Evolutionary conservation across 805 yeast species (phyloP).

Genomic region (Jamesozyma spencerorum): DNA sequence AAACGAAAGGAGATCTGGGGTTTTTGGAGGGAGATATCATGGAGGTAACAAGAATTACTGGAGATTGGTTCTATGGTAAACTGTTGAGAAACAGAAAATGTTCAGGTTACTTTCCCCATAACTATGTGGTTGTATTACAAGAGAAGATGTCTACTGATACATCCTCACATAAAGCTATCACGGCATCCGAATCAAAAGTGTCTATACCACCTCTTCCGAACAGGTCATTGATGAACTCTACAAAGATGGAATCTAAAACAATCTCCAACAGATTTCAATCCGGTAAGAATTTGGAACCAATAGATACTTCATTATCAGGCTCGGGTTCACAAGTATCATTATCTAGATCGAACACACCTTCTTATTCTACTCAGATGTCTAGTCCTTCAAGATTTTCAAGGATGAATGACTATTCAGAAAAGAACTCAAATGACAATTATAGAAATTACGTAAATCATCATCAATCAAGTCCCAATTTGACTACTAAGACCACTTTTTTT

Average conservation of each 20-base stretch:
- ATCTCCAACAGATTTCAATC: background rate
- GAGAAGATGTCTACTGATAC: background rate
- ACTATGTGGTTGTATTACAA: constrained; percentile 56
- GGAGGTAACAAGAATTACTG: constrained; percentile 78
- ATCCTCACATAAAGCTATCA: background rate
- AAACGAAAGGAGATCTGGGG: constrained; percentile 80
- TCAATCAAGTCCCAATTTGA: constrained; percentile 3
- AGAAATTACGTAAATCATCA: constrained; percentile 1
- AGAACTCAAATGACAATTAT: background rate
- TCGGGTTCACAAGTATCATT: background rate
- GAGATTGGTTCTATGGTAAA: constrained; percentile 86
- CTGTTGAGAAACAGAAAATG: constrained; percentile 65
- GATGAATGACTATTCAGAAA: background rate
- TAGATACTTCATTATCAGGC: background rate
- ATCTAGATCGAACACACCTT: constrained; percentile 1
- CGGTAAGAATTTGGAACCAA: background rate
- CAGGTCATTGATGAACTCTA: background rate
- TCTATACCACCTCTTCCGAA: constrained; percentile 2
- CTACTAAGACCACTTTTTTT: background rate
- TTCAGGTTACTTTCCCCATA: constrained; percentile 79
- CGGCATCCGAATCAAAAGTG: background rate
- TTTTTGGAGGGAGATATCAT: constrained; percentile 89
- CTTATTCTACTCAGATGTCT: constrained; percentile 1
- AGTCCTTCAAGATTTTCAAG: background rate
- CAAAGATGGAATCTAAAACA: background rate